Evolutionary conservation across 768 basidiomycete species (phyloP).

Genomic region (Mycena metata): DNA sequence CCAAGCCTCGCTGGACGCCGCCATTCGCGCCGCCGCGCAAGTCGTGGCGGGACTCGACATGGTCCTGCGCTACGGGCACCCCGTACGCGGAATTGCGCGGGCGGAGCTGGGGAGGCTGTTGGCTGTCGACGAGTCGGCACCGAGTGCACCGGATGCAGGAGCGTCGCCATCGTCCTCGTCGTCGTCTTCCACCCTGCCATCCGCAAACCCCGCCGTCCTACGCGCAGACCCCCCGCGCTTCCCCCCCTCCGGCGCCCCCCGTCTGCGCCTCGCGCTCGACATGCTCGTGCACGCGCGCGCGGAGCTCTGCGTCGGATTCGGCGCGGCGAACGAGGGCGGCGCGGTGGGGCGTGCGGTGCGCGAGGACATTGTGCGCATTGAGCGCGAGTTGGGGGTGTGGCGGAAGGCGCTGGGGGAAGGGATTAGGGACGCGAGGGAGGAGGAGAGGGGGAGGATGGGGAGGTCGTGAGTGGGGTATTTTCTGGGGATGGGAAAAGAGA

Average conservation of each 20-base stretch:
- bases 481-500: no score
- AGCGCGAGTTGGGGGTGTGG: slow-evolving; percentile 84
- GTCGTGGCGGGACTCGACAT: slow-evolving; percentile 65
- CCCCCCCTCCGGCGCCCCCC: slow-evolving; percentile 76
- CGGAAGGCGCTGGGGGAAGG: slow-evolving; percentile 70
- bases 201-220: no score
- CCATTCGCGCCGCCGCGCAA: slow-evolving; percentile 69
- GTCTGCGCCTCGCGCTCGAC: slow-evolving; percentile 75
- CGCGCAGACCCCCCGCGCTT: slow-evolving; percentile 49
- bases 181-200: no score
- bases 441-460: neutral
- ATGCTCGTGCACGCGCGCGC: slow-evolving; percentile 71
- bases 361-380: slow-evolving; percentile 69
- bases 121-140: slow-evolving; percentile 79
- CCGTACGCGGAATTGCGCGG: slow-evolving; percentile 79
- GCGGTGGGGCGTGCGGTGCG: slow-evolving; percentile 75
- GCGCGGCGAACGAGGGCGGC: slow-evolving; percentile 76
- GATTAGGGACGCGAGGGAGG: slow-evolving; percentile 55
- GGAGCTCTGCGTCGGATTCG: slow-evolving; percentile 81
- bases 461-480: no score
- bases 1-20: slow-evolving; percentile 57
- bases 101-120: slow-evolving; percentile 88
- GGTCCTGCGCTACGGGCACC: slow-evolving; percentile 77
- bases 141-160: slow-evolving; percentile 43
- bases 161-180: neutral